phyloP scores from a whole-genome alignment of 208 protist species.

The Angomonas ambiguus region DNA sequence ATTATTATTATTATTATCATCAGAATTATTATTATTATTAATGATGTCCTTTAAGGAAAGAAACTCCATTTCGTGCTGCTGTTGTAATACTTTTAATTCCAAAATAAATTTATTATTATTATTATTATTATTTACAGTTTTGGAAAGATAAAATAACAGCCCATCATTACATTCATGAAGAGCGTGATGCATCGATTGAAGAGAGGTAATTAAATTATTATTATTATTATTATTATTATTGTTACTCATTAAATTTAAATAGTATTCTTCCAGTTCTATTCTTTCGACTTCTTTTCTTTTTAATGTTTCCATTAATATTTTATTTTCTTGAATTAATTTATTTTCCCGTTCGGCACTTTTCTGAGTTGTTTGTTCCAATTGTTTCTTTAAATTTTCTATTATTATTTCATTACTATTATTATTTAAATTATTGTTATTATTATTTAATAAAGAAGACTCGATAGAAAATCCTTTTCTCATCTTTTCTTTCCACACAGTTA shows the following conservation, averaged over 20 bases:
- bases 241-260: neutral
- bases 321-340: no score
- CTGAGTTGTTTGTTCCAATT: no score
- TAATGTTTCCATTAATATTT: no score
- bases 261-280: neutral
- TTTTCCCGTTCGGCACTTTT: no score
- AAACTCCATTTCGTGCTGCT: neutral
- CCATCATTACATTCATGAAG: neutral
- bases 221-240: neutral
- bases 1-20: constrained; percentile 2
- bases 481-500: neutral
- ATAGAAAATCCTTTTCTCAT: neutral
- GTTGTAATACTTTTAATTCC: neutral
- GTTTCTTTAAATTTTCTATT: neutral
- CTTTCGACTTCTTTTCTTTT: no score
- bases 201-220: neutral
- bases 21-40: no score
- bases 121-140: neutral
- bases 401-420: constrained; percentile 1
- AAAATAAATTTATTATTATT: neutral
- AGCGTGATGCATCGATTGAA: neutral
- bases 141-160: neutral
- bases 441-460: neutral
- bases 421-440: neutral
- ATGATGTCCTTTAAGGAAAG: neutral